phyloP scores from a whole-genome alignment of 768 basidiomycete genomes.

The Hypholoma sublateritium region DNA sequence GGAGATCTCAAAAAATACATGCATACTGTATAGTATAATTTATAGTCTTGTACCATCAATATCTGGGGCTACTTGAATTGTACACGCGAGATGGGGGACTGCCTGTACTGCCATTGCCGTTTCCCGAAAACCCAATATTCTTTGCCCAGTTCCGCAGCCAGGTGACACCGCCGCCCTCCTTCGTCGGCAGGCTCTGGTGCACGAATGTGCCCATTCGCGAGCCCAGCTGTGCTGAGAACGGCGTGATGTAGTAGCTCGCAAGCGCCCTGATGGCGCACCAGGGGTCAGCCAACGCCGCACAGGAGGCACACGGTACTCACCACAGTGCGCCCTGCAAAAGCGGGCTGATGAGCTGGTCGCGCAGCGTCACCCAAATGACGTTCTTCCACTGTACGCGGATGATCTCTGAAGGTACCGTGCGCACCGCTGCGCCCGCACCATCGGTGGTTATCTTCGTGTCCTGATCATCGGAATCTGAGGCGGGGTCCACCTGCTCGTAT shows the following conservation, averaged over 20 bases:
- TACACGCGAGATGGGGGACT: background rate
- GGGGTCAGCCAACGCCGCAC: background rate
- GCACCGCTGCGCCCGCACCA: background rate
- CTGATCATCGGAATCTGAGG: background rate
- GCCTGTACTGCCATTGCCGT: no score
- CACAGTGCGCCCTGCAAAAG: constrained; percentile 67
- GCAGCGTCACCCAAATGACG: constrained; percentile 60
- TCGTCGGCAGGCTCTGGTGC: constrained; percentile 24
- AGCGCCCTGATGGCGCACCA: constrained; percentile 36
- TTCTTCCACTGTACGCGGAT: constrained; percentile 54
- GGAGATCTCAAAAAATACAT: background rate
- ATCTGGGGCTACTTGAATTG: background rate
- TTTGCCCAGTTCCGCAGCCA: constrained; percentile 41
- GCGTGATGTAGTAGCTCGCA: constrained; percentile 43
- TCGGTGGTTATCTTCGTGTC: background rate
- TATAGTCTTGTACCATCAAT: background rate
- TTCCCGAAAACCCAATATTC: constrained; percentile 23
- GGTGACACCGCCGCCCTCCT: constrained; percentile 39
- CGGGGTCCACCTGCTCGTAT: no score
- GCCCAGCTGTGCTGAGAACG: constrained; percentile 36
- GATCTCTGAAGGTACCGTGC: constrained; percentile 25
- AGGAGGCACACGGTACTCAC: constrained; percentile 35
- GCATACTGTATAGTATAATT: background rate
- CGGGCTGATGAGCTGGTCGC: constrained; percentile 70
- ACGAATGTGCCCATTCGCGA: constrained; percentile 30